Base-by-base conservation (phyloP, 306 rosid species). In the Cicer chorassanicum region DNA sequence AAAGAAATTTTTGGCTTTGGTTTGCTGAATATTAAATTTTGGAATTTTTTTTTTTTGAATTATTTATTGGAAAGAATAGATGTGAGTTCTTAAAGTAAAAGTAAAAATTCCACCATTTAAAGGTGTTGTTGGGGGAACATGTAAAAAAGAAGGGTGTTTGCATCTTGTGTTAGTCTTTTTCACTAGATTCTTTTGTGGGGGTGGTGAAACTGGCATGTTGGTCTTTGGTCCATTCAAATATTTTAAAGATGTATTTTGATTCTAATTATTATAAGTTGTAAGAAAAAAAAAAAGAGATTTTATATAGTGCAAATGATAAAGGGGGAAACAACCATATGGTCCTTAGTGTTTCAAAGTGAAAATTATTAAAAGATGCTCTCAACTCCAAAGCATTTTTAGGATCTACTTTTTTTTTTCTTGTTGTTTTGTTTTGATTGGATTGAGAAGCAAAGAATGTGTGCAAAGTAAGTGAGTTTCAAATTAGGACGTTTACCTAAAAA, bases 71-170 rank as follows among this genome's bases (percentile, higher is more conserved):
- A 78, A 83, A 74, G 81, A 72, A 68, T 76, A 65, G 84, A 70
- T 76, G 57, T 86, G 87, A 88, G 83, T 85, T 83, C 77, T 74
- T 76, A 76, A 86, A 86, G 84, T 82, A 87, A 87, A 78, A 88
- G 91, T 78, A 80, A 67, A 65, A 87, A 82, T 68, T 75, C 92
- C 86, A 80, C 85, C 87, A 71, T 73, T 82, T 78, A 88, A 88
- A 88, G 88, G 80, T 78, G 84, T 75, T 73, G 36, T 29, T 29
- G 36, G 82, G 84, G 24, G 87, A 79, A 84, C 84, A 86, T 85
- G 84, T 70, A 83, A 84, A 83, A 84, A 84, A 84, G 83, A 80
- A 82, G 78, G 73, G 80, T 80, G 82, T 68, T 78, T 82, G 83
- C 86, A 84, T 84, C 85, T 79, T 80, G 79, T 79, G 88, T 76